A percentile compares a stretch with the other conserved stretches of the same genome.
Evolutionary conservation across 202 grass and related monocot genomes (phyloP).

Genomic region (Setaria italica): DNA sequence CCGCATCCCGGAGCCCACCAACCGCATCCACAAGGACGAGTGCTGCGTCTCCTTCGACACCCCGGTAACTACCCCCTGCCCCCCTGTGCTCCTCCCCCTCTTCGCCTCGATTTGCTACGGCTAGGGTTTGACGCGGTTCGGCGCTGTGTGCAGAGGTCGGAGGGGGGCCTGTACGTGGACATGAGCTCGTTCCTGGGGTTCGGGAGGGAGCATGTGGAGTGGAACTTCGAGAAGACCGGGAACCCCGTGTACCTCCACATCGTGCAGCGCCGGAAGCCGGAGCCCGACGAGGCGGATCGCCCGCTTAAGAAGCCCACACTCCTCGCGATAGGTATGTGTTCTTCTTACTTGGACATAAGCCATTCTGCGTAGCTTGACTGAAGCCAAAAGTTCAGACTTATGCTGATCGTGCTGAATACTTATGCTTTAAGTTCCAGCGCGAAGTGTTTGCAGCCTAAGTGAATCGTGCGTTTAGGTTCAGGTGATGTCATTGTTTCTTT

Average conservation of each 20-base stretch:
- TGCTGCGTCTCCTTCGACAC: conserved; percentile 97
- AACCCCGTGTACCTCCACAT: conserved; percentile 96
- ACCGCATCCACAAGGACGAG: conserved; percentile 97
- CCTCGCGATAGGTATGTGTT: conserved; percentile 84
- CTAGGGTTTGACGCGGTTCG: conserved; percentile 31
- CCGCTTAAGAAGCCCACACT: conserved; percentile 92
- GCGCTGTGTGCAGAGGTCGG: conserved; percentile 59
- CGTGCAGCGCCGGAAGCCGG: conserved; percentile 68
- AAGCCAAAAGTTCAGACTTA: neutral
- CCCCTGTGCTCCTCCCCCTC: neutral
- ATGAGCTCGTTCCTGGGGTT: conserved; percentile 89
- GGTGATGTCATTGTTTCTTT: neutral
- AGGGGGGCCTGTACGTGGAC: conserved; percentile 89
- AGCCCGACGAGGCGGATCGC: conserved; percentile 74
- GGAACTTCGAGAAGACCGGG: conserved; percentile 88
- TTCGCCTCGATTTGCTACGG: conserved; percentile 18
- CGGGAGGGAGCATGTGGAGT: conserved; percentile 76
- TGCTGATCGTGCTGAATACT: neutral
- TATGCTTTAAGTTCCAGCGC: neutral
- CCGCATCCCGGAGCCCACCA: conserved; percentile 92
- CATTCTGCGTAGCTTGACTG: neutral
- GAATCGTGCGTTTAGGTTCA: neutral
- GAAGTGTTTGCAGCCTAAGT: neutral
- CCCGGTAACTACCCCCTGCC: conserved; percentile 50
- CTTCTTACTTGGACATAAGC: neutral